Evolutionary conservation across 73 alveolate genomes (phyloP).

Genomic region (Blepharisma stoltei): DNA sequence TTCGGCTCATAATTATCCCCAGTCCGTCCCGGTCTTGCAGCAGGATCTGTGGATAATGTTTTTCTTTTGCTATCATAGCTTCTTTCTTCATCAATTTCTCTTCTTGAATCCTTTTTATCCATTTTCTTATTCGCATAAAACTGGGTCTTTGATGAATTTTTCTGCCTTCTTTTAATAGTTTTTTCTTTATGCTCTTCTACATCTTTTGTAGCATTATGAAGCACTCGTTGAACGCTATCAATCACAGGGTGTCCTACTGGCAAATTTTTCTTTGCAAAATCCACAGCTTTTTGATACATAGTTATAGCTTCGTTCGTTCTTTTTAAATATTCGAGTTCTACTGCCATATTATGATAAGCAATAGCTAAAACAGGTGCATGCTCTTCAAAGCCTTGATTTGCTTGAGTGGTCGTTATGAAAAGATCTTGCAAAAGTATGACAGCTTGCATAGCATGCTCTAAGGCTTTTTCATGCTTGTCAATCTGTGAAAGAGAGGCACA

Average conservation of each 20-base stretch:
- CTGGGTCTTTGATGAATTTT: no score
- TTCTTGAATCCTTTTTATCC: no score
- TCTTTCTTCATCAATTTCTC: no score
- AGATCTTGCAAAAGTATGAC: constrained; percentile 20
- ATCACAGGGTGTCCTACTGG: constrained; percentile 44
- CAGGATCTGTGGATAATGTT: no score
- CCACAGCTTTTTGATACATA: constrained; percentile 60
- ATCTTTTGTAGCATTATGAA: constrained; percentile 40
- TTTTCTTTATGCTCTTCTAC: constrained; percentile 22
- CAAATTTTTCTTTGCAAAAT: constrained; percentile 59
- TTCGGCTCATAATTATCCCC: no score
- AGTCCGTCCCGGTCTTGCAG: no score
- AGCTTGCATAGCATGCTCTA: constrained; percentile 62
- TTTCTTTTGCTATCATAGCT: no score
- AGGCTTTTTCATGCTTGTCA: constrained; percentile 73
- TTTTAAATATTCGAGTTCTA: constrained; percentile 77
- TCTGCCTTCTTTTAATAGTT: no score
- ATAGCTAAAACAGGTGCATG: constrained; percentile 76
- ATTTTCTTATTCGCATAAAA: no score
- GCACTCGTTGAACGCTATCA: constrained; percentile 45
- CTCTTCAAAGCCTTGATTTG: constrained; percentile 56
- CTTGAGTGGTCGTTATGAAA: constrained; percentile 29
- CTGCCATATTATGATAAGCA: constrained; percentile 84
- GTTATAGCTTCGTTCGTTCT: constrained; percentile 61
- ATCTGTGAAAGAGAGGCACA: constrained; percentile 78